Percentiles rank a stretch among this genome's conserved stretches.
Conservation (phyloP, 2,329 filamentous ascomycete species). For the Macrophomina phaseolina region DNA sequence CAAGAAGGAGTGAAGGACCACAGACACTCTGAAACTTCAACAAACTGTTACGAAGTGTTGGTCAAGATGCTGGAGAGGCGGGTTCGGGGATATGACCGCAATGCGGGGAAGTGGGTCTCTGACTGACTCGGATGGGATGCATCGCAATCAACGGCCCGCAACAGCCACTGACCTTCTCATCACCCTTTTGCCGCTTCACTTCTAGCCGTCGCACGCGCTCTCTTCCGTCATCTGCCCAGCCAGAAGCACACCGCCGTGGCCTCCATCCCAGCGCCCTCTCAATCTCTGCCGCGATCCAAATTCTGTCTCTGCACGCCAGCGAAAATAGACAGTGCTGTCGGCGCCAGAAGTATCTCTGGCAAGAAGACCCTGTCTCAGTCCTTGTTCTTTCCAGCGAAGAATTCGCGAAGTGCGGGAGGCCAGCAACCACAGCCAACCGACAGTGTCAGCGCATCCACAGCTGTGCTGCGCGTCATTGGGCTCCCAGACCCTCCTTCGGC, state of each 20-base stretch:
- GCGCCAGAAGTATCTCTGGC: not conserved
- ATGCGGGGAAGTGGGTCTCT: slow-evolving; percentile 15
- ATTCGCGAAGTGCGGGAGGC: not conserved
- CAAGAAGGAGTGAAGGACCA: too few species aligned
- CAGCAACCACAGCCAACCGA: too few species aligned
- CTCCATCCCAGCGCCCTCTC: too few species aligned
- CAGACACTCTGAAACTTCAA: too few species aligned
- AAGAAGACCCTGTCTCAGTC: not conserved
- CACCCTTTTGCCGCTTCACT: not conserved
- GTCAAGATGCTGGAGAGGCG: not conserved
- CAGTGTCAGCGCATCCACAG: not conserved
- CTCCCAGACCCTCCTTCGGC: not conserved
- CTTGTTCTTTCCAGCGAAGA: not conserved
- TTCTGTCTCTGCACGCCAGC: too few species aligned
- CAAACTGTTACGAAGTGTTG: too few species aligned
- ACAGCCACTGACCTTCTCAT: not conserved
- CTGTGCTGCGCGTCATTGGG: not conserved
- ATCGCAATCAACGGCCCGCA: not conserved
- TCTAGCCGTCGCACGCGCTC: not conserved
- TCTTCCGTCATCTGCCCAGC: not conserved
- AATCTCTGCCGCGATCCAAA: too few species aligned
- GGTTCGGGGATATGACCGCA: not conserved
- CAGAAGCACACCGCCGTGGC: not conserved
- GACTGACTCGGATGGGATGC: not conserved
- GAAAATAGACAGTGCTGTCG: not conserved